A percentile compares a stretch with the other conserved stretches of the same genome.
Conservation (phyloP, 192 early-diverging fungal species). For the Coemansia sp. region DNA sequence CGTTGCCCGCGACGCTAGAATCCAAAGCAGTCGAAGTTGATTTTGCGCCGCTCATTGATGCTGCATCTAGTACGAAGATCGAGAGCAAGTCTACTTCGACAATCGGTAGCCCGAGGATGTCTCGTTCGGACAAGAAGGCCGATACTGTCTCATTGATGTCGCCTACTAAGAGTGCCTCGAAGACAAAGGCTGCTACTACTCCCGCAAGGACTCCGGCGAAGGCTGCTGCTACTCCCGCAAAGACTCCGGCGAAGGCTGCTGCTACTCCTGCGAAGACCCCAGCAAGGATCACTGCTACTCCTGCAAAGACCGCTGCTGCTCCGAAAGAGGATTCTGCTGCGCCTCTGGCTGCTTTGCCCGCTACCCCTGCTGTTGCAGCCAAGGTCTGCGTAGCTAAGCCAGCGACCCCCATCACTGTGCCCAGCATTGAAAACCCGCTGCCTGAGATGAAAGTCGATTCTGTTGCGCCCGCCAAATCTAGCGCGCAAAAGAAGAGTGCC, state of each 20-base stretch:
- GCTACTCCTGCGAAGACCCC: background rate
- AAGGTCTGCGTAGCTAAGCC: background rate
- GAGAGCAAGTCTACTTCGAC: background rate
- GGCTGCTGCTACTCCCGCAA: background rate
- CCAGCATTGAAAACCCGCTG: background rate
- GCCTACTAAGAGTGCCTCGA: background rate
- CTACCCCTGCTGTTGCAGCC: background rate
- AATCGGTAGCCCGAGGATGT: background rate
- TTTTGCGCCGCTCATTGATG: constrained; percentile 10
- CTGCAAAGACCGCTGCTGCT: background rate
- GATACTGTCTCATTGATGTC: background rate
- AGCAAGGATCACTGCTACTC: background rate
- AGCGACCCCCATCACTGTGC: background rate
- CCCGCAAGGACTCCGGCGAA: background rate
- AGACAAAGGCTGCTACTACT: background rate
- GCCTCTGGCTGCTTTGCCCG: background rate
- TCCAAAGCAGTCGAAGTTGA: background rate
- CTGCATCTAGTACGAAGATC: background rate
- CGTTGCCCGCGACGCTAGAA: background rate
- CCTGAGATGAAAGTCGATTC: background rate
- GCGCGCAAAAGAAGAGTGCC: background rate
- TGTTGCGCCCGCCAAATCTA: background rate
- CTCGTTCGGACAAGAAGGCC: background rate
- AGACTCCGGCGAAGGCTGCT: background rate
- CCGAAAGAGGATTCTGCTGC: background rate